Evolutionary conservation across 495 filamentous ascomycete genomes (phyloP), one percentile per base, ranked within the genome.

Genomic region (Annulohypoxylon maeteangense): DNA sequence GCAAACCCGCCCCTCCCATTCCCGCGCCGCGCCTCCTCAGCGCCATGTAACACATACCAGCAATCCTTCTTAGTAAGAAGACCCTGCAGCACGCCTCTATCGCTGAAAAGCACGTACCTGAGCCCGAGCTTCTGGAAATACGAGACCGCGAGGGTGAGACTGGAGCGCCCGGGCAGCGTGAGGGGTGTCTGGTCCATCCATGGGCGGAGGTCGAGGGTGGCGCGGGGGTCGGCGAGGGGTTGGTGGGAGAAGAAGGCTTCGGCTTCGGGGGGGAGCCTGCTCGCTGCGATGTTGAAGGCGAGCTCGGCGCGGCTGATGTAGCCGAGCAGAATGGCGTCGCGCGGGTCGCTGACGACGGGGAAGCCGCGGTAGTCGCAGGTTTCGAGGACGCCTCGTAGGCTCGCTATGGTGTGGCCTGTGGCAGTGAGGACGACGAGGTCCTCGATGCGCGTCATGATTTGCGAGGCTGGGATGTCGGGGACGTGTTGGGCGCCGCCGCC

Each of bases 151-250:
- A 99, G 86, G 73, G 92, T 87, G 61, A 98, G 87, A 54, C 86
- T 90, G 54, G 87, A 87, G 45, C 90, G 86, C 34, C 87, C 87
- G 32, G 92, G 91, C 11, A 99, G 86, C 0, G 96, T 98, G 32
- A 99, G 91, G 1, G 95, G 95, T 0, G 95, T 99, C 75, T 97
- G 94, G 76, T 99, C 95, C 92, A 99, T 97, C 94, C 95, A 99
- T 5, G 93, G 94, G 12, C 95, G 84, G 7, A 98, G 84, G 77
- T 99, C 95, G 38, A 98, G 85, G 0, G 90, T 94, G 7, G 89
- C 86, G n/a, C 84, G 78, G 1, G 92, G 90, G 68, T 97, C 93
- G 0, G 92, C 90, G 59, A 92, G 88, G 11, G 92, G 90, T 74
- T 94, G 91, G 75, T 94, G 92, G 0, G 88, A 86, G 77, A 99